These are phyloP conservation scores for Elsinoe arachidis DNA, from an alignment of 2,329 filamentous ascomycete genomes.

Conservation along the genomic window DNA sequence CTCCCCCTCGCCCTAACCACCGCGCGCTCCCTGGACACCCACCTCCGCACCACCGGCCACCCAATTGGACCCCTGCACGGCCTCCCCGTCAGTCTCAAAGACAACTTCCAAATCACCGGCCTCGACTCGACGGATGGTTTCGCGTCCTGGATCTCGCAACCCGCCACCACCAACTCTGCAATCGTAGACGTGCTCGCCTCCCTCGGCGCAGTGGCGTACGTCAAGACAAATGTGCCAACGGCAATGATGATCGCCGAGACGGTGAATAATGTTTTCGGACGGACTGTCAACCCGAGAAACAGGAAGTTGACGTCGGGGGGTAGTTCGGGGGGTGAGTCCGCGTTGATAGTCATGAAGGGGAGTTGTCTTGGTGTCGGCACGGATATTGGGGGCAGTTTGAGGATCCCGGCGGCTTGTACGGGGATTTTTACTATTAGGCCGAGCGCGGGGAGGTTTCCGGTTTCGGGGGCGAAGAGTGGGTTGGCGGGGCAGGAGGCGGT, in stretches of 20 bases:
- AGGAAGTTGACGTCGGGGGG: constrained; percentile 54
- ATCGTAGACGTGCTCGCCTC: constrained; percentile 51
- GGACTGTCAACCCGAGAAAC: constrained; percentile 52
- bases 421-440: constrained; percentile 51
- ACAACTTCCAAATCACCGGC: constrained; percentile 57
- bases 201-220: constrained; percentile 58
- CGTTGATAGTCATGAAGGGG: constrained; percentile 52
- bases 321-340: constrained; percentile 58
- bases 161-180: constrained; percentile 47
- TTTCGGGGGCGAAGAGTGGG: constrained; percentile 45
- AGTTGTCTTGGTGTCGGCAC: constrained; percentile 55
- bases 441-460: constrained; percentile 53
- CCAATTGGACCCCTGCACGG: constrained; percentile 58
- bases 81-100: constrained; percentile 58
- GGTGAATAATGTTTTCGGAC: constrained; percentile 57
- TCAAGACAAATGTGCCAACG: constrained; percentile 62
- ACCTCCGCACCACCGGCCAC: constrained; percentile 38
- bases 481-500: constrained; percentile 59
- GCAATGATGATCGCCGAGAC: constrained; percentile 63
- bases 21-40: constrained; percentile 45
- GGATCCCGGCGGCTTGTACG: constrained; percentile 49
- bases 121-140: constrained; percentile 58
- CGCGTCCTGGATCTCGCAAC: constrained; percentile 51
- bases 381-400: constrained; percentile 52
- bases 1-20: constrained; percentile 45